Conservation (phyloP, 805 yeast species). For the Myxozyma geophila region DNA sequence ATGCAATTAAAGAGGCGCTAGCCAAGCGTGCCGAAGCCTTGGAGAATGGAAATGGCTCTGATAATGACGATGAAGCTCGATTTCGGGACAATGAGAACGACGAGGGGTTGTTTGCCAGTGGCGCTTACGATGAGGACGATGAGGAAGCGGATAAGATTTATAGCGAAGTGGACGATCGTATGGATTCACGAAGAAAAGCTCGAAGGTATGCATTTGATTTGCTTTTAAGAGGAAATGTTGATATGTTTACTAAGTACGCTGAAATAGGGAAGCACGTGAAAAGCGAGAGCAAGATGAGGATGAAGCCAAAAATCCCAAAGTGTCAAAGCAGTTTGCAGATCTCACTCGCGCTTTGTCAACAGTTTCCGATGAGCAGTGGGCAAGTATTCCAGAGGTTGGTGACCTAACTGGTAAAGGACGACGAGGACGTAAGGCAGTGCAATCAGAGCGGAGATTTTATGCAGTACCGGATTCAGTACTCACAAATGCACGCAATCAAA, state of each 20-base stretch:
- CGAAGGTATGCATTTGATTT: conserved; percentile 29
- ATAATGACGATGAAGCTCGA: conserved; percentile 43
- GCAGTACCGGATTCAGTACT: conserved; percentile 80
- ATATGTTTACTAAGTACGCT: not conserved
- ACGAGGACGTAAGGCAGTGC: conserved; percentile 62
- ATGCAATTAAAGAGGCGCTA: conserved; percentile 43
- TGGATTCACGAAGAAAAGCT: conserved; percentile 42
- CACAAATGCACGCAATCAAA: conserved; percentile 45
- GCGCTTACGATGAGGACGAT: conserved; percentile 58
- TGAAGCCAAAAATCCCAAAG: conserved; percentile 42
- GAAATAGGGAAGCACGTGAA: conserved; percentile 40
- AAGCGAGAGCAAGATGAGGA: conserved; percentile 38
- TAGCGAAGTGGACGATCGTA: conserved; percentile 64
- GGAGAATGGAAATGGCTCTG: conserved; percentile 39
- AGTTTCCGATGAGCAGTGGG: conserved; percentile 78
- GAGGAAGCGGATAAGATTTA: conserved; percentile 79
- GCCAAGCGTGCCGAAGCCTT: conserved; percentile 37
- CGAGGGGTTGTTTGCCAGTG: conserved; percentile 43
- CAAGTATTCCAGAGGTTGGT: conserved; percentile 79
- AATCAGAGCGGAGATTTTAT: conserved; percentile 66
- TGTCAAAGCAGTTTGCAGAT: conserved; percentile 66
- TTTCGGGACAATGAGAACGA: conserved; percentile 45
- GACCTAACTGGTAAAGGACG: conserved; percentile 84
- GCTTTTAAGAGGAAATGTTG: conserved; percentile 15
- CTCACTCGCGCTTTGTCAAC: conserved; percentile 63